Evolutionary conservation across 352 stramenopile genomes (phyloP), one percentile per base, ranked within the genome.

Genomic region (Phytopythium boreale): DNA sequence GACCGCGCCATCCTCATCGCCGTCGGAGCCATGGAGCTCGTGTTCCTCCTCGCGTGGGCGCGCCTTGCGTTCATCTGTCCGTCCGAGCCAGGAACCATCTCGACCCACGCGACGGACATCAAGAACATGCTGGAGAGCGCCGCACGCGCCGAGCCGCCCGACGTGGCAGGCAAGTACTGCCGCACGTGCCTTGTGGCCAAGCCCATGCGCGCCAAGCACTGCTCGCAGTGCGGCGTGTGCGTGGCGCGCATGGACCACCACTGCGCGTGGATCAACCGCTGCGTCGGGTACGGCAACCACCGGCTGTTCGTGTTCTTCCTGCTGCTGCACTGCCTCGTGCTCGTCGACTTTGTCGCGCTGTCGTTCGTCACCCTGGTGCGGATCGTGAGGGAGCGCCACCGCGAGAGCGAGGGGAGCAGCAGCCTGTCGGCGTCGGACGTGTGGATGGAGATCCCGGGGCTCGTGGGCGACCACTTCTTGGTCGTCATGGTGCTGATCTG

Each of bases 181-280:
- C 75, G 79, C 49, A 90, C 86, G 26, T 94, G 86, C 53, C 75
- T 88, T 15, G 77, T 92, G 20, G 66, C 70, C 47, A 91, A 92
- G 31, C 83, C 83, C 0, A 74, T 92, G 59, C 82, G 88, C 4
- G 91, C 83, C 44, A 96, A 95, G 64, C 88, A 96, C 63, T 95
- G 88, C 52, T 69, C 74, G 9, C 75, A 87, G 49, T 94, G 82
- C 63, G 82, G 84, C 26, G 76, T 93, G 19, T 94, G 87, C 59
- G 79, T 96, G 10, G 84, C 80, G n/a, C 83, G 87, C 10, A 80
- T 93, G 63, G 89, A 96, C 60, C 89, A 96, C 60, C 86, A 96
- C 69, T 96, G 89, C 56, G 75, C 80, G 1, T 96, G 89, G 89
- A 88, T 96, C 62, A 95, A 96, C 56, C 80, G 75, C 0, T 93